phyloP scores from a whole-genome alignment of 1,139 yeast genomes.

The Zygoascus meyerae region DNA sequence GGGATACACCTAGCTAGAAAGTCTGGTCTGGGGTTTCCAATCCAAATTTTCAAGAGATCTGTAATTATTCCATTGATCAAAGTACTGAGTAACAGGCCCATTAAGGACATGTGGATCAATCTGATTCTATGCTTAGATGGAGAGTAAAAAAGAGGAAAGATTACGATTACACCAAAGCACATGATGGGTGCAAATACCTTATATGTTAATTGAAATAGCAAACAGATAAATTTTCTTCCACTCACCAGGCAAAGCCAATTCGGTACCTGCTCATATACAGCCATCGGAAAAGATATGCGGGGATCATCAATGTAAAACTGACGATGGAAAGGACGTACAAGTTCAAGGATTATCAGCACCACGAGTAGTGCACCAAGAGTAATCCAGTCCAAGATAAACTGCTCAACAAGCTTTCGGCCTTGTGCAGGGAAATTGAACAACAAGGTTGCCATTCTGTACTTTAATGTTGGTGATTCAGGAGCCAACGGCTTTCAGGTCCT shows the following conservation, averaged over 20 bases:
- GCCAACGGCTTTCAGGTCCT: no score
- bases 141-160: constrained; percentile 20
- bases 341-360: constrained; percentile 23
- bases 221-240: constrained; percentile 15
- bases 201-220: background rate
- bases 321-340: constrained; percentile 28
- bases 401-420: constrained; percentile 9
- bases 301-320: constrained; percentile 31
- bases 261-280: constrained; percentile 46
- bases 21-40: constrained; percentile 81
- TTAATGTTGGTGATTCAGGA: background rate
- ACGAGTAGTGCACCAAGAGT: constrained; percentile 19
- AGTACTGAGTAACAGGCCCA: constrained; percentile 42
- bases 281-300: constrained; percentile 49
- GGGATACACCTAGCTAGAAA: constrained; percentile 67
- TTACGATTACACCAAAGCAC: constrained; percentile 24
- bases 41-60: constrained; percentile 60
- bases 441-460: constrained; percentile 3
- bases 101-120: constrained; percentile 36
- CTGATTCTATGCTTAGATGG: constrained; percentile 24
- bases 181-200: constrained; percentile 5
- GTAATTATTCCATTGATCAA: constrained; percentile 44
- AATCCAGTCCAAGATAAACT: constrained; percentile 24
- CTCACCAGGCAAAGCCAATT: constrained; percentile 30
- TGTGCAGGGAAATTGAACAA: constrained; percentile 5